Conservation (phyloP, 2,329 filamentous ascomycete genomes). For the Fusarium compactum region DNA sequence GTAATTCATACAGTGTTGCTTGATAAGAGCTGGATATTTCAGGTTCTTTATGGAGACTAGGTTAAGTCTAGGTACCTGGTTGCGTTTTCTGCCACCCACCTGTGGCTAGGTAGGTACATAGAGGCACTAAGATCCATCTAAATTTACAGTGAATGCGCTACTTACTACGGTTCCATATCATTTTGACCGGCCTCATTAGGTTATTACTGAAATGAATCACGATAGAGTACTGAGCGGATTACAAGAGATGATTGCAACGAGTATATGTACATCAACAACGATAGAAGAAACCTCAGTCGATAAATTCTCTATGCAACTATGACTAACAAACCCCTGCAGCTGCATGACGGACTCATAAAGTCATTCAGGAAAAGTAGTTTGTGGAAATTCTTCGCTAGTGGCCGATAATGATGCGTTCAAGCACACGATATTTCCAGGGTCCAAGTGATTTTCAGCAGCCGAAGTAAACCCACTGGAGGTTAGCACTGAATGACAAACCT, state of each 20-base stretch:
- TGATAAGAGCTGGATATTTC: background rate
- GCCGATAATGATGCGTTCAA: conserved; percentile 25
- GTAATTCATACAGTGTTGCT: background rate
- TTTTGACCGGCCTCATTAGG: background rate
- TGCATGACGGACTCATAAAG: conserved; percentile 4
- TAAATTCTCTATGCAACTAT: background rate
- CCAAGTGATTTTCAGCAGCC: conserved; percentile 14
- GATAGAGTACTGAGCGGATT: background rate
- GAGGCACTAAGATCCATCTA: background rate
- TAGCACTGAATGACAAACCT: conserved; percentile 1
- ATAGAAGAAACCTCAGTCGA: background rate
- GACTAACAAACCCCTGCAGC: background rate
- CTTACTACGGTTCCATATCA: background rate
- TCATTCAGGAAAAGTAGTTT: conserved; percentile 11
- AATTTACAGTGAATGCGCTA: background rate
- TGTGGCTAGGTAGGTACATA: background rate
- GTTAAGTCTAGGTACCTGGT: background rate
- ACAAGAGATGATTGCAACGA: background rate
- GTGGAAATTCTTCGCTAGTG: conserved; percentile 10
- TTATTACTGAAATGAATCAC: background rate
- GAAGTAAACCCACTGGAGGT: conserved; percentile 36
- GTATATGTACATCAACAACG: background rate
- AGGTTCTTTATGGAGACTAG: background rate
- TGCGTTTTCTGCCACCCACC: background rate
- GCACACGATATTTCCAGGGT: conserved; percentile 30